Percentiles rank a stretch among this genome's conserved stretches.
These are phyloP conservation scores for Aspergillus costaricaensis DNA, from an alignment of 2,329 filamentous ascomycete species.

Conservation along the genomic window DNA sequence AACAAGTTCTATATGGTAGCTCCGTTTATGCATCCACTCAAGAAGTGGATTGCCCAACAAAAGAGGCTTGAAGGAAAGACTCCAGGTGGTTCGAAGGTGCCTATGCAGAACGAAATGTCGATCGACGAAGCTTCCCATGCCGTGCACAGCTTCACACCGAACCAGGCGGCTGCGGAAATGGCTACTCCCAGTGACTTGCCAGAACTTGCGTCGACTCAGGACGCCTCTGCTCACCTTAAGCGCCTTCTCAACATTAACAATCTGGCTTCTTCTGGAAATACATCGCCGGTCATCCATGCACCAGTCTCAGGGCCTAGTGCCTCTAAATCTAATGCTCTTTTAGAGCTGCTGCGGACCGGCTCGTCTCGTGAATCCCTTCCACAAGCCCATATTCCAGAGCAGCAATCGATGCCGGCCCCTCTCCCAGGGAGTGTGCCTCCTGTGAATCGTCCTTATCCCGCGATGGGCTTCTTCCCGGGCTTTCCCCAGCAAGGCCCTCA, in stretches of 20 bases:
- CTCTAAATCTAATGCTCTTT: constrained; percentile 54
- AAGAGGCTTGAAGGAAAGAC: constrained; percentile 67
- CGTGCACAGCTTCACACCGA: constrained; percentile 24
- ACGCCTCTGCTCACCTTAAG: constrained; percentile 57
- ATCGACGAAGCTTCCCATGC: constrained; percentile 57
- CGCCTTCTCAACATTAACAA: constrained; percentile 46
- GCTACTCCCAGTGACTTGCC: constrained; percentile 42
- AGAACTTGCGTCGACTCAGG: constrained; percentile 41
- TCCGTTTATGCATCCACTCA: constrained; percentile 80
- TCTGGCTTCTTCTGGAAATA: constrained; percentile 14
- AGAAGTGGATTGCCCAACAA: constrained; percentile 87
- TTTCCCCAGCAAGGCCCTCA: constrained; percentile 37
- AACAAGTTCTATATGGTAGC: constrained; percentile 99
- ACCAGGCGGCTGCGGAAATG: constrained; percentile 23
- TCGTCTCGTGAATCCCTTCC: constrained; percentile 33
- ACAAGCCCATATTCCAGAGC: constrained; percentile 30
- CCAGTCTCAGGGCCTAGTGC: constrained; percentile 33
- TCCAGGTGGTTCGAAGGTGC: constrained; percentile 44
- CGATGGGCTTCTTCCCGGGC: constrained; percentile 47
- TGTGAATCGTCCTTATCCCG: constrained; percentile 56
- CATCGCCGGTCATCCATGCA: constrained; percentile 16
- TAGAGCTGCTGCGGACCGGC: constrained; percentile 56
- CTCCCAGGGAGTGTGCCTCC: constrained; percentile 55
- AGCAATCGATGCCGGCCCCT: constrained; percentile 59
- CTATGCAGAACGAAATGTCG: constrained; percentile 52